Evolutionary conservation across 371 early-diverging fungal genomes (phyloP).

Genomic region (Mucor lusitanicus): DNA sequence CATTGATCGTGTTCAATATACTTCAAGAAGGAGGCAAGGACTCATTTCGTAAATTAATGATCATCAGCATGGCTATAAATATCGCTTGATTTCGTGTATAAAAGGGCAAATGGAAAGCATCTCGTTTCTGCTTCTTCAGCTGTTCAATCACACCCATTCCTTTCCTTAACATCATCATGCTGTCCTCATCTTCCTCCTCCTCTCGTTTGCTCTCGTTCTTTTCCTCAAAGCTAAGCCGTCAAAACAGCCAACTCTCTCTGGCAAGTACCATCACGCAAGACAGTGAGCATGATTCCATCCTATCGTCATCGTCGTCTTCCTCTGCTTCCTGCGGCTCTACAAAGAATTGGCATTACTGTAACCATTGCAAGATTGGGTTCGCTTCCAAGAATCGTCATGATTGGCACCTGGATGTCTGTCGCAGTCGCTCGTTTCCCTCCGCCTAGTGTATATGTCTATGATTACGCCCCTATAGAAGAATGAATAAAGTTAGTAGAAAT

Average conservation of each 20-base stretch:
- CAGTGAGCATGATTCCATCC: background rate
- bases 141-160: slow-evolving; percentile 9
- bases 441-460: background rate
- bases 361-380: slow-evolving; percentile 31
- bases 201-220: background rate
- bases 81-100: background rate
- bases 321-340: background rate
- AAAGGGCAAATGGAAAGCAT: background rate
- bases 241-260: background rate
- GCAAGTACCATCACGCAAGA: background rate
- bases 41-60: background rate
- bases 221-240: background rate
- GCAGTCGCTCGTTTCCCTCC: background rate
- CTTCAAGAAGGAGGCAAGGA: background rate
- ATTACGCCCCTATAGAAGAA: background rate
- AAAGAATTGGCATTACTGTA: slow-evolving; percentile 27
- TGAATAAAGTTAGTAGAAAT: background rate
- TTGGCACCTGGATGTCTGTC: slow-evolving; percentile 32
- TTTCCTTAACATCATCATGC: background rate
- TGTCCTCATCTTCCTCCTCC: background rate
- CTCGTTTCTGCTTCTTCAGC: background rate
- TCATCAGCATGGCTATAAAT: background rate
- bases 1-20: background rate
- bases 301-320: background rate
- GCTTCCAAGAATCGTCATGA: slow-evolving; percentile 24